phyloP scores from a whole-genome alignment of 768 basidiomycete species.

The Mrakia gelida region DNA sequence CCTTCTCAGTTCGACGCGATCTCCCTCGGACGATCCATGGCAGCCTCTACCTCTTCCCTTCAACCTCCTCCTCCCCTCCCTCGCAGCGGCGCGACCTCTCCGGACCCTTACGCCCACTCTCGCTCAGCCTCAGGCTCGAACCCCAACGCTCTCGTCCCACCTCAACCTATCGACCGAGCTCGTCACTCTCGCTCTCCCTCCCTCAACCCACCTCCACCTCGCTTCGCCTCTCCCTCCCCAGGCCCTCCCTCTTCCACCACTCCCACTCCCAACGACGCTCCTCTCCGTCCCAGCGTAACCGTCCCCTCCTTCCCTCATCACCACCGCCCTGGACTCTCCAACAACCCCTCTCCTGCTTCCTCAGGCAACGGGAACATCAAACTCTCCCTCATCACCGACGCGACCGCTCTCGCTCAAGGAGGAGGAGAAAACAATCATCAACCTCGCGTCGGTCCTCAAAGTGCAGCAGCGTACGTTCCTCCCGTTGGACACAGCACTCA shows the following conservation, averaged over 20 bases:
- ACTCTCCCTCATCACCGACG: conserved; percentile 59
- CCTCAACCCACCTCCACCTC: conserved; percentile 15
- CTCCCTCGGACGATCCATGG: background rate
- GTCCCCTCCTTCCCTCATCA: background rate
- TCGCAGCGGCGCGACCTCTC: background rate
- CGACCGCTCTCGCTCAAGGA: conserved; percentile 45
- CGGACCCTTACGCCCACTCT: conserved; percentile 1
- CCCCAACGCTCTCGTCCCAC: background rate
- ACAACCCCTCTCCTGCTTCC: background rate
- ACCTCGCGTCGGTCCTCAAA: conserved; percentile 50
- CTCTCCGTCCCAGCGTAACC: background rate
- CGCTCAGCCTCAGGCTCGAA: conserved; percentile 1
- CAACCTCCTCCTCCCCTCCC: conserved; percentile 7
- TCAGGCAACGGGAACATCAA: conserved; percentile 38
- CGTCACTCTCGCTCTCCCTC: background rate
- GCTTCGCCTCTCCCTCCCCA: conserved; percentile 10
- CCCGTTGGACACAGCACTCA: conserved; percentile 47
- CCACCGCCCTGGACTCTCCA: background rate
- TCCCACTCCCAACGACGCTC: background rate
- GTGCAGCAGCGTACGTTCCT: conserved; percentile 52
- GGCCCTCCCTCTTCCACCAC: background rate
- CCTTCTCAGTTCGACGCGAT: conserved; percentile 23
- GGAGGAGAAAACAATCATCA: conserved; percentile 36
- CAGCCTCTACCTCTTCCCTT: background rate
- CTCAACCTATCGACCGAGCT: background rate